Evolutionary conservation across 805 yeast species (phyloP).

Genomic region (Ascoidea asiatica): DNA sequence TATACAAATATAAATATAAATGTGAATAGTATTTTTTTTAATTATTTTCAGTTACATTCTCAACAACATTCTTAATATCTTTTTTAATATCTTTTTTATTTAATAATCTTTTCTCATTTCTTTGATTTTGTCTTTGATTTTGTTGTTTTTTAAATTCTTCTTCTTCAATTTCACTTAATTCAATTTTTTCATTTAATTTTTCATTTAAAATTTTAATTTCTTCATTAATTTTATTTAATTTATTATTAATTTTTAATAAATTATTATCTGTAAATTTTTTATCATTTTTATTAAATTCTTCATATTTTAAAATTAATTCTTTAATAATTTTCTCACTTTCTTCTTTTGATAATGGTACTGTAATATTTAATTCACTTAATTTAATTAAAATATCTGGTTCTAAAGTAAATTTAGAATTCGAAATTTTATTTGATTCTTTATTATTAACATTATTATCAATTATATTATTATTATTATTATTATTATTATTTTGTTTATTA

Average conservation of each 20-base stretch:
- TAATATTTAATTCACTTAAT: constrained; percentile 60
- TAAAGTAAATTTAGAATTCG: constrained; percentile 42
- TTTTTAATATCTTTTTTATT: too few relatives aligned
- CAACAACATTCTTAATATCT: too few relatives aligned
- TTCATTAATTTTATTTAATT: too few relatives aligned
- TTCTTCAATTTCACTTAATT: too few relatives aligned
- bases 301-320: constrained; percentile 59
- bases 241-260: not conserved
- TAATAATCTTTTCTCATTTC: too few relatives aligned
- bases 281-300: constrained; percentile 55
- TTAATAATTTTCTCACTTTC: constrained; percentile 55
- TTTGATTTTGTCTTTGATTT: too few relatives aligned
- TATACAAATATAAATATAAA: too few relatives aligned
- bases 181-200: too few relatives aligned
- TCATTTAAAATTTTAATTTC: not conserved
- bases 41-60: too few relatives aligned
- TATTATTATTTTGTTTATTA: constrained; percentile 23
- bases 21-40: too few relatives aligned
- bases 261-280: constrained; percentile 70
- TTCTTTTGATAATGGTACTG: constrained; percentile 65
- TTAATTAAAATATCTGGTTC: constrained; percentile 72
- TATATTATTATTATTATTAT: constrained; percentile 6
- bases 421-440: constrained; percentile 8
- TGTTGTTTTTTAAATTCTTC: too few relatives aligned
- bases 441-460: not conserved